Percentiles rank a stretch among this genome's conserved stretches.
These are phyloP conservation scores for Aspergillus ruber DNA, from an alignment of 2,329 filamentous ascomycete species.

Conservation along the genomic window DNA sequence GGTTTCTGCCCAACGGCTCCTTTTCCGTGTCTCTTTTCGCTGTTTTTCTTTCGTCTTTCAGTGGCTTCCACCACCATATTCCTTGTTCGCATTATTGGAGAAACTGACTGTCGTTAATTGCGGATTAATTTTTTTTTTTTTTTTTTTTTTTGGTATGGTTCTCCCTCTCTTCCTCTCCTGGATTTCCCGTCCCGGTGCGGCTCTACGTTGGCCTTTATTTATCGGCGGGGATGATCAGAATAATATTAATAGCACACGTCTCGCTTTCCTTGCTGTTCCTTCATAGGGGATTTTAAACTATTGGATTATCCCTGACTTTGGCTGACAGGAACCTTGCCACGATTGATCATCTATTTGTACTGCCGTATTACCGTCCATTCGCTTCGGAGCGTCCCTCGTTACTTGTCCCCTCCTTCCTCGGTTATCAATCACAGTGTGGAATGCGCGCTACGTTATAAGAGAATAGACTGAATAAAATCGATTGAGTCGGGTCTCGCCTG, in stretches of 20 bases:
- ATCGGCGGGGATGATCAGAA: not conserved
- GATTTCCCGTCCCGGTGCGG: not conserved
- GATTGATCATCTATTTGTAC: not conserved
- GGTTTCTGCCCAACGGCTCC: not conserved
- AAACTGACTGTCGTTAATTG: too few species aligned
- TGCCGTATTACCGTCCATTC: not conserved
- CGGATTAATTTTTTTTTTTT: too few species aligned
- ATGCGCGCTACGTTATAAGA: not conserved
- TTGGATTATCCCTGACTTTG: not conserved
- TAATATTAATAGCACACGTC: not conserved
- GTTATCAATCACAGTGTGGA: not conserved
- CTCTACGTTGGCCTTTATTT: not conserved
- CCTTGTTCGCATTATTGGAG: not conserved
- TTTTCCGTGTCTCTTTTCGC: not conserved
- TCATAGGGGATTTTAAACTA: not conserved
- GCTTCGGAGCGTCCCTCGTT: not conserved
- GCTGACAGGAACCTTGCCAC: not conserved
- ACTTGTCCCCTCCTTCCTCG: not conserved
- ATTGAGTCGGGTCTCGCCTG: conserved; percentile 5
- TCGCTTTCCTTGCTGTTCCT: not conserved
- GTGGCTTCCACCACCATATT: not conserved
- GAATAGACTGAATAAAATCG: not conserved
- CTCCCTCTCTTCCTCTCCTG: not conserved
- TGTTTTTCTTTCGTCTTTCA: not conserved
- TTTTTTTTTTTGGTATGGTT: too few species aligned